These are phyloP conservation scores for Arthromyces matolae DNA, from an alignment of 768 basidiomycete species.

Conservation along the genomic window DNA sequence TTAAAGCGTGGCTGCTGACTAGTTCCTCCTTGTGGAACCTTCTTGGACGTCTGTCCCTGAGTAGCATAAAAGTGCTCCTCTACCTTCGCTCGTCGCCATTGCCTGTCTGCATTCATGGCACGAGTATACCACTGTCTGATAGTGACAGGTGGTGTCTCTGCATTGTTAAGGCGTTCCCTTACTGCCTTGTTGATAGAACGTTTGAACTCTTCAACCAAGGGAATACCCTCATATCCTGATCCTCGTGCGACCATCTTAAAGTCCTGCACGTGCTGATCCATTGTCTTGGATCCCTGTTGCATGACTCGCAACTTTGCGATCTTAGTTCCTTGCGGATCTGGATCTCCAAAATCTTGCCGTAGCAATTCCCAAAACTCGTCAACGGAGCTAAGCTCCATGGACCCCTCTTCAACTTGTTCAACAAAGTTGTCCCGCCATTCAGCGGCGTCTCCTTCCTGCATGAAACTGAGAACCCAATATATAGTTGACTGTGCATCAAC, in stretches of 20 bases:
- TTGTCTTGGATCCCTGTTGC: background rate
- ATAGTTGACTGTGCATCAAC: background rate
- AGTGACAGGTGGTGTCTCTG: background rate
- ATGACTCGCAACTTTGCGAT: background rate
- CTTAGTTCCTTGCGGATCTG: background rate
- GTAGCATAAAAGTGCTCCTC: background rate
- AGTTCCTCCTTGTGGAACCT: background rate
- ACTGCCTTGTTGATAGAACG: background rate
- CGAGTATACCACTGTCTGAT: background rate
- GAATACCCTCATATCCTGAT: background rate
- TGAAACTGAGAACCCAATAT: background rate
- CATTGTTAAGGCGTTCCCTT: background rate
- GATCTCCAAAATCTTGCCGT: background rate
- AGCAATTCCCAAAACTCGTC: background rate
- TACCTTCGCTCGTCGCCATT: background rate
- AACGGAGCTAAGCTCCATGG: background rate
- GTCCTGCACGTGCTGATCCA: slow-evolving; percentile 1
- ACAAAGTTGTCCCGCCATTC: background rate
- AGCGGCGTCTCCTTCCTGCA: background rate
- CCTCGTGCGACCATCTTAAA: background rate
- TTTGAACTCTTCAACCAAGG: background rate
- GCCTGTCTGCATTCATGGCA: background rate
- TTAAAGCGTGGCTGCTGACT: background rate
- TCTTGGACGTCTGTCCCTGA: background rate
- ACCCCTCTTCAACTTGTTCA: background rate